phyloP scores from a whole-genome alignment of 2,329 filamentous ascomycete genomes.

The Penicillium vulpinum region DNA sequence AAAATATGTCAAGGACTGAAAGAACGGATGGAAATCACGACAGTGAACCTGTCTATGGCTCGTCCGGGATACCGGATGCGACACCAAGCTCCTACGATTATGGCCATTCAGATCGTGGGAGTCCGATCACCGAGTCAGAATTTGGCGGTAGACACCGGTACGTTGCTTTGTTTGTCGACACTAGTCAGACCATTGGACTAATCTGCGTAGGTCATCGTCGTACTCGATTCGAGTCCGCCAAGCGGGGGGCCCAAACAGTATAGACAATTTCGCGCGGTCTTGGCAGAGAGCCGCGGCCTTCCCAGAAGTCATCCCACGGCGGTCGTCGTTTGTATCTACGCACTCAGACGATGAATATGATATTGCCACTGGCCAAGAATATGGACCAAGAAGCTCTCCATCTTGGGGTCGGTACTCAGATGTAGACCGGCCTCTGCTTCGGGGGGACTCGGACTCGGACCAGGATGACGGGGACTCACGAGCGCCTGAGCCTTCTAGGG shows the following conservation, averaged over 20 bases:
- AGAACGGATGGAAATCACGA: conserved; percentile 7
- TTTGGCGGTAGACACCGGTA: conserved; percentile 18
- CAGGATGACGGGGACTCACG: conserved; percentile 13
- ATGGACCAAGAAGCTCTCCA: conserved; percentile 21
- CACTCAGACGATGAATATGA: conserved; percentile 50
- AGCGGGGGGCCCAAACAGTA: conserved; percentile 87
- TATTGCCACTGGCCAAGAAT: conserved; percentile 21
- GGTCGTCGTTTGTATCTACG: conserved; percentile 69
- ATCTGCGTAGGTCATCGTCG: conserved; percentile 35
- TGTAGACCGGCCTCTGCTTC: conserved; percentile 30
- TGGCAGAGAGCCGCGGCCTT: conserved; percentile 91
- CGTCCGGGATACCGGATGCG: conserved; percentile 8
- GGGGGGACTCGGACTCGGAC: conserved; percentile 31
- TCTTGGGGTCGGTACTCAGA: conserved; percentile 29
- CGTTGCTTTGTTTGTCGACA: background rate
- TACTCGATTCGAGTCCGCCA: conserved; percentile 56
- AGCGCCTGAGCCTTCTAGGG: conserved; percentile 19
- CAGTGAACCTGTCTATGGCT: conserved; percentile 8
- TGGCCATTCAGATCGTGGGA: conserved; percentile 8
- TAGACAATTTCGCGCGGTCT: conserved; percentile 88
- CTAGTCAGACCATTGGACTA: background rate
- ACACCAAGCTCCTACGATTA: conserved; percentile 19
- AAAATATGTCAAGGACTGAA: conserved; percentile 4
- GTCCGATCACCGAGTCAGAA: conserved; percentile 18
- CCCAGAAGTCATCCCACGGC: conserved; percentile 78